These are phyloP conservation scores for Friedmanniomyces endolithicus DNA, from an alignment of 495 filamentous ascomycete species.

Conservation along the genomic window DNA sequence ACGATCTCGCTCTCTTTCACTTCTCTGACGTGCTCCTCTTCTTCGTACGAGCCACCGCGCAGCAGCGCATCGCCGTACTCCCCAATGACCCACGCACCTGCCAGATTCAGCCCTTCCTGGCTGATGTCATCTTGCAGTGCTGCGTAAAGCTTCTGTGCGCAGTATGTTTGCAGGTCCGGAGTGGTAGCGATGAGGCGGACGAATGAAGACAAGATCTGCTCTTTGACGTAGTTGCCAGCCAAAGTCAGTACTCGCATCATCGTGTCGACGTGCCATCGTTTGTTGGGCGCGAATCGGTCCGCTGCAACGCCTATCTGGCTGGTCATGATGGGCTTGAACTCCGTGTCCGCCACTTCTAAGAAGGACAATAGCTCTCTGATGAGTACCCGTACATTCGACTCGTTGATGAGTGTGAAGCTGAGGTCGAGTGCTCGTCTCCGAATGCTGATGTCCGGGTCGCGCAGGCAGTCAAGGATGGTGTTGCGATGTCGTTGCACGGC, in stretches of 20 bases:
- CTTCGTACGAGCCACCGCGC: conserved; percentile 81
- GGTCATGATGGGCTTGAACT: conserved; percentile 97
- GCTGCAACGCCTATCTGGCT: conserved; percentile 94
- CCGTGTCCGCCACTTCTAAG: conserved; percentile 90
- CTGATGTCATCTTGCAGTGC: conserved; percentile 90
- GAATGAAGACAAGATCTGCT: conserved; percentile 93
- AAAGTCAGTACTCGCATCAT: conserved; percentile 90
- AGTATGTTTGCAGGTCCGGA: conserved; percentile 88
- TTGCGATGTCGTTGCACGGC: conserved; percentile 94
- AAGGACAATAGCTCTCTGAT: conserved; percentile 88
- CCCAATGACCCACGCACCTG: conserved; percentile 95
- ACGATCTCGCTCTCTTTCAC: conserved; percentile 83
- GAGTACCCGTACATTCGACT: conserved; percentile 83
- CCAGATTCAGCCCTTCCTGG: conserved; percentile 85
- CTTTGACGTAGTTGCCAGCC: conserved; percentile 92
- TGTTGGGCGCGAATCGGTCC: conserved; percentile 88
- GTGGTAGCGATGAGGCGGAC: conserved; percentile 90
- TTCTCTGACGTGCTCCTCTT: conserved; percentile 82
- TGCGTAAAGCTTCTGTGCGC: conserved; percentile 84
- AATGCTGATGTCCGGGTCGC: conserved; percentile 98
- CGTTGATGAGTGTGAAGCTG: conserved; percentile 96
- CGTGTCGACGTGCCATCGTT: conserved; percentile 96
- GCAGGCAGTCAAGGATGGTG: conserved; percentile 89
- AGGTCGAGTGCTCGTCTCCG: conserved; percentile 85
- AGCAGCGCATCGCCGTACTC: conserved; percentile 89